A percentile compares a stretch with the other conserved stretches of the same genome.
Evolutionary conservation across 202 grass and related monocot species (phyloP).

Genomic region (Cymbopogon flexuosus): DNA sequence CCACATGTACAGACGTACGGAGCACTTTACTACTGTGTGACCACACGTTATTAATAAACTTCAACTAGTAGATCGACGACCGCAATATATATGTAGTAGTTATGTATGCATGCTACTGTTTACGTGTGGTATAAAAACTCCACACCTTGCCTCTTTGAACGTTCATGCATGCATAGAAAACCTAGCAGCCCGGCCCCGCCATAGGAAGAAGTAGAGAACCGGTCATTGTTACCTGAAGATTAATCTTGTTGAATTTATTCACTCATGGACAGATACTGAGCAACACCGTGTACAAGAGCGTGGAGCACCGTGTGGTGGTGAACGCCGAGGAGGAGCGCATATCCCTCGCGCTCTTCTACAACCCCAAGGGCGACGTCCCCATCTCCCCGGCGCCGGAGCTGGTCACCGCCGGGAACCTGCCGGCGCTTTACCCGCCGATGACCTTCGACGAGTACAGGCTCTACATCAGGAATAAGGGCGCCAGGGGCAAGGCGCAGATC

Average conservation of each 20-base stretch:
- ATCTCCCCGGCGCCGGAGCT: conserved; percentile 50
- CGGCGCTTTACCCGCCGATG: conserved; percentile 63
- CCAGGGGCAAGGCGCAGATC: conserved; percentile 63
- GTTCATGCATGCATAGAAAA: neutral
- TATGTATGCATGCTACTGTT: neutral
- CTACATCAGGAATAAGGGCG: conserved; percentile 64
- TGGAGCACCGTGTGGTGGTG: conserved; percentile 78
- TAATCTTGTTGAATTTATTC: neutral
- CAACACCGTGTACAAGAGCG: conserved; percentile 65
- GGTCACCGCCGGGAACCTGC: conserved; percentile 39
- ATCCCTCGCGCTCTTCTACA: conserved; percentile 88
- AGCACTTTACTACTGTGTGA: too few species aligned
- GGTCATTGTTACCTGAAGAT: too few species aligned
- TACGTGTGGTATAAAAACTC: neutral
- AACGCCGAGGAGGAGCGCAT: conserved; percentile 59
- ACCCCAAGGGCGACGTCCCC: conserved; percentile 54
- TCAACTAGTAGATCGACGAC: neutral
- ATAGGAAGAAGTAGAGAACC: too few species aligned
- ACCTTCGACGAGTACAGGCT: conserved; percentile 70
- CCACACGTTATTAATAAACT: neutral
- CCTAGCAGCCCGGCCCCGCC: neutral
- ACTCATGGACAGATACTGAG: conserved; percentile 48
- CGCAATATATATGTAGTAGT: neutral
- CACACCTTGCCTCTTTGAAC: neutral
- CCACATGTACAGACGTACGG: neutral